phyloP scores from a whole-genome alignment of 495 filamentous ascomycete species.

The Neurospora africana region DNA sequence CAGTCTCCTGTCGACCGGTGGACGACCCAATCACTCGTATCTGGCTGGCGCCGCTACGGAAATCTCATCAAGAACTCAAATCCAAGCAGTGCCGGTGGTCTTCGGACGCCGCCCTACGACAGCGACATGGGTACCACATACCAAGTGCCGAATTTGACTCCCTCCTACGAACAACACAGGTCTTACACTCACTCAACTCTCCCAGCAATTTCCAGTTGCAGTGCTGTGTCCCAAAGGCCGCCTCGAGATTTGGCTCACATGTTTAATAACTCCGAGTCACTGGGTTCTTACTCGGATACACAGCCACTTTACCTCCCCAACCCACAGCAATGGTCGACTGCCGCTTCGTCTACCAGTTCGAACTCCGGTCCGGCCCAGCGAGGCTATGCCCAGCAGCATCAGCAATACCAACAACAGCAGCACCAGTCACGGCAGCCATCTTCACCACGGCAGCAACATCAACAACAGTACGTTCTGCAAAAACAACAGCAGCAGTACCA shows the following conservation, averaged over 20 bases:
- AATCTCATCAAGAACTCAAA: neutral
- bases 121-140: slow-evolving; percentile 38
- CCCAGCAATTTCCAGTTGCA: neutral
- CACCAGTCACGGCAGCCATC: slow-evolving; percentile 21
- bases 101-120: slow-evolving; percentile 41
- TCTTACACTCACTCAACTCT: slow-evolving; percentile 1
- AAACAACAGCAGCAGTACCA: slow-evolving; percentile 2
- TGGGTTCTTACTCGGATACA: slow-evolving; percentile 4
- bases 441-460: slow-evolving; percentile 2
- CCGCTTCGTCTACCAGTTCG: neutral
- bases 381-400: neutral
- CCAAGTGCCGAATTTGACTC: slow-evolving; percentile 29
- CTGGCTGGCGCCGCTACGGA: neutral
- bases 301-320: slow-evolving; percentile 2
- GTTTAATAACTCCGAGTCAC: slow-evolving; percentile 2
- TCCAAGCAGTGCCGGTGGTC: slow-evolving; percentile 17
- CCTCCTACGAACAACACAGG: slow-evolving; percentile 29
- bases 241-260: neutral
- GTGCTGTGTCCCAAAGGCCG: neutral
- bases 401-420: slow-evolving; percentile 5
- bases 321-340: neutral
- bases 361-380: neutral
- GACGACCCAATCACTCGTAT: neutral
- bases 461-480: neutral
- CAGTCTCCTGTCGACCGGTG: neutral